Base-by-base conservation (phyloP, 768 basidiomycete genomes). In the Kondoa malvinella region DNA sequence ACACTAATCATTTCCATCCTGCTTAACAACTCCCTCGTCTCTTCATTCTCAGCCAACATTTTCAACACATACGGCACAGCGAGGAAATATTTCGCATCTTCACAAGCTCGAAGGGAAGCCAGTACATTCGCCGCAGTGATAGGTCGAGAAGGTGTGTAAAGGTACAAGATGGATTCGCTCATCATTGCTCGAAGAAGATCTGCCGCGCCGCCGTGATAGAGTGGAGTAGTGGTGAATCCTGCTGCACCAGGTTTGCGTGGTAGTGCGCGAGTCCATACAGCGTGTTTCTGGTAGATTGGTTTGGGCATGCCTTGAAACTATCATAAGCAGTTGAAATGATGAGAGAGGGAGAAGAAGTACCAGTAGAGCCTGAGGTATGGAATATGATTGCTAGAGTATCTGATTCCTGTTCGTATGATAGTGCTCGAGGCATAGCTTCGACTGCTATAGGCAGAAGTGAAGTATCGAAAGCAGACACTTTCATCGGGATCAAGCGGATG, bases 311-410 rank as follows among this genome's bases (percentile, higher is more conserved):
- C 12, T 8, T n/a, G n/a, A 2, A n/a, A 14, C 3, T 25, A 63
- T 57, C 8, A 68, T 21, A 26, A 29, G 26, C 17, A 12, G 27
- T 27, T 31, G 68, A 17, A 32, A 21, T 16, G 16, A 62, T 31
- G 25, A 21, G 29, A 27, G 62, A 59, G 0, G 74, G 74, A 67
- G 76, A 83, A 1, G 82, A 82, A 63, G 78, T 80, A 0, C 82
- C 83, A 15, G 83, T 83, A 63, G 80, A 72, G 31, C 82, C 82
- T 1, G 78, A 79, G 2, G 80, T 80, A 69, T 82, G 82, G 62
- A 82, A 71, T 61, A 80, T 78, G 27, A 80, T 78, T 17, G 75
- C 77, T 17, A 75, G 74, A 25, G 78, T 69, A 17, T 69, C 62
- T 25, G 59, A 63, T 68, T 80, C 80, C 58, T 79, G 74, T 34